These are phyloP conservation scores for Sphagnum magellanicum DNA, from an alignment of 228 moss, liverwort and hornwort species.

Conservation along the genomic window DNA sequence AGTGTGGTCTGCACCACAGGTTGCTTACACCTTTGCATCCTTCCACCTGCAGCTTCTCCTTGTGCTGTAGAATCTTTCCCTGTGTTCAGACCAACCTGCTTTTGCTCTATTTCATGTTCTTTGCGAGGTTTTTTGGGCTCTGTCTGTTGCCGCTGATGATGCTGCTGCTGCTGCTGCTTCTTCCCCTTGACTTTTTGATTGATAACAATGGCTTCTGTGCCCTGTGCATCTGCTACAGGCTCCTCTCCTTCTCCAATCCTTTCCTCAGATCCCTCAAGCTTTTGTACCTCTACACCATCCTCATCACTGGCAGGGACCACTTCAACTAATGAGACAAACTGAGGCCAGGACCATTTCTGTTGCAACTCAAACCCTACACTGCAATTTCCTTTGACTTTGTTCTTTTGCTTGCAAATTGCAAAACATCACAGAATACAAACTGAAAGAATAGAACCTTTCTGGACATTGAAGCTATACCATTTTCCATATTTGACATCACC, in stretches of 20 bases:
- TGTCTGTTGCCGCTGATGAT: slow-evolving; percentile 61
- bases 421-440: not conserved
- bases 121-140: slow-evolving; percentile 62
- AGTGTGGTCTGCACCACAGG: slow-evolving; percentile 27
- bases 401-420: not conserved
- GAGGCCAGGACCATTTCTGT: not conserved
- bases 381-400: not conserved
- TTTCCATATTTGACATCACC: slow-evolving; percentile 15
- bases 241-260: slow-evolving; percentile 76
- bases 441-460: not conserved
- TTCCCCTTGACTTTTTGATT: slow-evolving; percentile 58
- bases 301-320: slow-evolving; percentile 66
- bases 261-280: slow-evolving; percentile 60
- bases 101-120: slow-evolving; percentile 61
- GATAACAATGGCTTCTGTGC: slow-evolving; percentile 34
- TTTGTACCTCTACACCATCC: slow-evolving; percentile 54
- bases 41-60: slow-evolving; percentile 50
- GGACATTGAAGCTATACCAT: slow-evolving; percentile 17
- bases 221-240: slow-evolving; percentile 32
- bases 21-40: slow-evolving; percentile 76
- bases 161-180: slow-evolving; percentile 26
- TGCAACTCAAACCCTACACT: not conserved
- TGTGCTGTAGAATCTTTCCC: slow-evolving; percentile 35
- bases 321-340: slow-evolving; percentile 6
- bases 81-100: slow-evolving; percentile 22